Base-by-base conservation (phyloP, 2,329 filamentous ascomycete genomes). In the Knufia petricola region DNA sequence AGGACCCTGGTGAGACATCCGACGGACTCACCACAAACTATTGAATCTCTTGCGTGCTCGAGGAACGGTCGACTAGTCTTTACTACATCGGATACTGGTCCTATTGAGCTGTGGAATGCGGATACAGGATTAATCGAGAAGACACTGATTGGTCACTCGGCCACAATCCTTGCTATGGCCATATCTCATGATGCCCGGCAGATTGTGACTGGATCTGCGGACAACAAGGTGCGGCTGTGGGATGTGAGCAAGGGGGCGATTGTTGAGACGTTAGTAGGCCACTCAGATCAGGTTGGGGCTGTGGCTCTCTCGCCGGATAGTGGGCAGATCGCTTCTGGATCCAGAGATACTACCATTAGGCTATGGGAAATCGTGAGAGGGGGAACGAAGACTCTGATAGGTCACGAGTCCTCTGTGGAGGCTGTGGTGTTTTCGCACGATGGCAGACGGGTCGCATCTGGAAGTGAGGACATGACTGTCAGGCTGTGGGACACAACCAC, bases 131-230 rank as follows among this genome's bases (percentile, higher is more conserved):
- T 9, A 12, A 23, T 17, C 7, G 7, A 12, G 21, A 9, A 47
- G 30, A 39, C 32, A 12, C 28, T 47, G 19, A 7, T 17, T n/a
- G 46, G 46, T 23, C 39, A 42, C 39, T 6, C 4, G 9, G 7
- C 8, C 10, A 13, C 10, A 4, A 19, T 42, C 8, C 8, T 7
- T 20, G 48, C 51, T 1, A 48, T 61, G 46, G 52, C 53, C 19
- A 52, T 58, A 51, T 57, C 55, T 12, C 44, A 47, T 3, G 46
- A 59, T 42, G 53, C 56, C 20, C 20, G 41, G 48, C 44, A 50
- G 20, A 3, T 61, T 10, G 59, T 49, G 17, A 59, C 56, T 4
- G 17, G 10, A 12, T 42, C 39, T 20, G 9, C 8, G 9, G 39
- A 42, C 19, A 12, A 15, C 9, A 42, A 9, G 10, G 15, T 42